Evolutionary conservation across 2,329 filamentous ascomycete genomes (phyloP).

Genomic region (Epichloe sylvatica): DNA sequence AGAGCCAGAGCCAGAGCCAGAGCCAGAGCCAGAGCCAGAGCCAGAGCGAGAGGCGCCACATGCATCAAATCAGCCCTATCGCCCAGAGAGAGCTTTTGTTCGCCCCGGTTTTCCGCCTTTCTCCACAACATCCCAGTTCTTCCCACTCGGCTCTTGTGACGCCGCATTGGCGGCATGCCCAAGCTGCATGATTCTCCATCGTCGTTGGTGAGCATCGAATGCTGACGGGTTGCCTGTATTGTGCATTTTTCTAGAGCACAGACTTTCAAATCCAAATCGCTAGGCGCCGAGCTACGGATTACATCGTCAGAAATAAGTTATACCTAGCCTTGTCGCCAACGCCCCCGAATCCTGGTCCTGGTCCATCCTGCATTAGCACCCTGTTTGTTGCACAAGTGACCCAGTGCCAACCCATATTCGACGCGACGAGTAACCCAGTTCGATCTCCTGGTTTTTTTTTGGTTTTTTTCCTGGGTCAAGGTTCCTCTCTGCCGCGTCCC

Average conservation of each 20-base stretch:
- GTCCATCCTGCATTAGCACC: background rate
- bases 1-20: no score
- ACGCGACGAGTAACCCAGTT: background rate
- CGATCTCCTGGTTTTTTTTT: background rate
- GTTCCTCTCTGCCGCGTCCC: background rate
- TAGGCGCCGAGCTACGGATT: background rate
- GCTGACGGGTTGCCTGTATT: background rate
- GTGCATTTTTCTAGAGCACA: background rate
- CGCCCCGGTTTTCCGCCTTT: background rate
- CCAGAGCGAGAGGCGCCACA: background rate
- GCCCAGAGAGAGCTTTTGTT: background rate
- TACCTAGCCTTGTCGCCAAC: background rate
- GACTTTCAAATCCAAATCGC: background rate
- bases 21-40: no score
- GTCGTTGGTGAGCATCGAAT: background rate
- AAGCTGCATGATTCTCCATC: background rate
- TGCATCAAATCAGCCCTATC: background rate
- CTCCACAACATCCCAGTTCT: slow-evolving; percentile 1
- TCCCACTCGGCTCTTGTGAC: background rate
- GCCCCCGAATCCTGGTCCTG: background rate
- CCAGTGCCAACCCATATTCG: background rate
- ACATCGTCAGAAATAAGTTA: background rate
- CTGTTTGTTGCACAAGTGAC: background rate
- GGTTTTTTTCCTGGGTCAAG: background rate
- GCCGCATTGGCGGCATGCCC: background rate